Evolutionary conservation across 2,329 filamentous ascomycete species (phyloP), one percentile per base, ranked within the genome.

Genomic region (Colletotrichum lindemuthianum): DNA sequence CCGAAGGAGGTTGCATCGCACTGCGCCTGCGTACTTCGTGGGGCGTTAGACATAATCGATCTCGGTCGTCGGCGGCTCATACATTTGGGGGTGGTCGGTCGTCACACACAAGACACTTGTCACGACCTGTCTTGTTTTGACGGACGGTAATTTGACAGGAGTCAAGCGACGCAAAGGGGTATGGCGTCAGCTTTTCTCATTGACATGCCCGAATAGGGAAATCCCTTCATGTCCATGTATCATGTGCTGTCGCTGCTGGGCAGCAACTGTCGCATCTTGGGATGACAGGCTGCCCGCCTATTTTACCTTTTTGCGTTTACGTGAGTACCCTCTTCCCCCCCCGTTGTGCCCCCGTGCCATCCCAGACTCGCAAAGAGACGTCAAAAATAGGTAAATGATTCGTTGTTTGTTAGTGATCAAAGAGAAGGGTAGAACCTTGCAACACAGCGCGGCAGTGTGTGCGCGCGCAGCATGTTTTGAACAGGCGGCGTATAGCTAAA

Each of bases 171-270:
- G 24, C 24, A 34, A 43, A 32, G 50, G 51, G 50, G 36, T 47
- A 51, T 61, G 51, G 61, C 61, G 61, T 61, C 57, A 65, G 51
- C 16, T 41, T 24, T 56, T 56, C 57, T 56, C 61, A 39, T 33
- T 32, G 57, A 56, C 44, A 51, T 43, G 47, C 61, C 58, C 7
- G 15, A 50, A 41, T 47, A 56, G 58, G 61, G 61, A 65, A 6
- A n/a, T 48, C 13, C n/a, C 48, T 49, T 36, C 36, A 40, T 49
- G 60, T 49, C 49, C 39, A 32, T 41, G 60, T 63, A 63, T 59
- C 60, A 63, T 63, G 55, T 61, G 39, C 50, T 43, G 57, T 61
- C 51, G 61, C 50, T 51, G 36, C 37, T 52, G 12, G 61, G 4
- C 50, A 50, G 50, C 50, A 51, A 24, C 10, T 54, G 57, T 43